These are phyloP conservation scores for Calocybe indica DNA, from an alignment of 768 basidiomycete genomes.

Conservation along the genomic window DNA sequence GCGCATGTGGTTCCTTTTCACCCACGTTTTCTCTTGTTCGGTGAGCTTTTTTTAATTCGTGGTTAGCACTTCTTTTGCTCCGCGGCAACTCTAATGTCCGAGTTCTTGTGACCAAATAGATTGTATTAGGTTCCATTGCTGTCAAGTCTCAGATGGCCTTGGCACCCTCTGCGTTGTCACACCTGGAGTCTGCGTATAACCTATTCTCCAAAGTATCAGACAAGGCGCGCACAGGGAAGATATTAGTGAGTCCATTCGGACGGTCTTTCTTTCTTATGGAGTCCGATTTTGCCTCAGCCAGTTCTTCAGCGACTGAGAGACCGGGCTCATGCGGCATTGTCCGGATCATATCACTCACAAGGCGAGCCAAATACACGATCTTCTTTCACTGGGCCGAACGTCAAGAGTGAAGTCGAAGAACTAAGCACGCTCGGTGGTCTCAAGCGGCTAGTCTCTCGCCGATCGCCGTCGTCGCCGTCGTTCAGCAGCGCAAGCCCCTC, in stretches of 20 bases:
- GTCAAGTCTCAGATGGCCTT: slow-evolving; percentile 58
- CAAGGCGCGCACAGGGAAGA: slow-evolving; percentile 47
- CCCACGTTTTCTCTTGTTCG: slow-evolving; percentile 67
- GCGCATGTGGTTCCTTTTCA: slow-evolving; percentile 69
- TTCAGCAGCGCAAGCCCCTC: slow-evolving; percentile 36
- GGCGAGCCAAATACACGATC: slow-evolving; percentile 21
- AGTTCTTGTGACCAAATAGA: slow-evolving; percentile 29
- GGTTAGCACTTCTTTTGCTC: too few species aligned
- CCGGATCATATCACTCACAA: slow-evolving; percentile 17
- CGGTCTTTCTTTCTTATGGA: not conserved
- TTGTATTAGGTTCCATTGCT: slow-evolving; percentile 66
- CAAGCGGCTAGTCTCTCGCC: slow-evolving; percentile 54
- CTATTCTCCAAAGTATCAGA: slow-evolving; percentile 53
- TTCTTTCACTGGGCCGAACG: slow-evolving; percentile 29
- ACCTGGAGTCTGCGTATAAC: slow-evolving; percentile 56
- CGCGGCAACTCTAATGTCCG: not conserved
- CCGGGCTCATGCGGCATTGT: slow-evolving; percentile 40
- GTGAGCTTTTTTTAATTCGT: slow-evolving; percentile 29
- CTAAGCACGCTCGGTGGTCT: slow-evolving; percentile 56
- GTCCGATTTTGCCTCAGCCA: slow-evolving; percentile 32
- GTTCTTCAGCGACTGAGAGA: slow-evolving; percentile 52
- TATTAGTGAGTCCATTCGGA: slow-evolving; percentile 38
- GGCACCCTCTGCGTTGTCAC: slow-evolving; percentile 60
- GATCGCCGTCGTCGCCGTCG: slow-evolving; percentile 40
- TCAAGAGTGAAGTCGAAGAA: slow-evolving; percentile 60